Evolutionary conservation across 352 stramenopile genomes (phyloP).

Genomic region (Phytophthora tentaculata): DNA sequence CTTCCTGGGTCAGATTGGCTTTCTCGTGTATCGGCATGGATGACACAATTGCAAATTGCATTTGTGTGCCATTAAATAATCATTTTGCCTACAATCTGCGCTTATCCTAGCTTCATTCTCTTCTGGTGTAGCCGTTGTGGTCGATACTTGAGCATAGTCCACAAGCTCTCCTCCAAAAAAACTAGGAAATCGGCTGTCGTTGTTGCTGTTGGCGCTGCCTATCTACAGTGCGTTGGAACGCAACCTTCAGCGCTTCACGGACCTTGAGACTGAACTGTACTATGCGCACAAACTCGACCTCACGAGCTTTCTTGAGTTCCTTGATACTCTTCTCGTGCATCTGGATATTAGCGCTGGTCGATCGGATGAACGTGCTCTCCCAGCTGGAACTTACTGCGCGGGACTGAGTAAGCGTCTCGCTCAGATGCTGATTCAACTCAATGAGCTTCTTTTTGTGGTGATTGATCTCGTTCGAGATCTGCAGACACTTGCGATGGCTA

Average conservation of each 20-base stretch:
- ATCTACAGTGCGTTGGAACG: constrained; percentile 40
- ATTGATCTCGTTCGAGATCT: constrained; percentile 59
- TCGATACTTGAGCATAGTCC: background rate
- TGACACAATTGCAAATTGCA: constrained; percentile 40
- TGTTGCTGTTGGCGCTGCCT: constrained; percentile 38
- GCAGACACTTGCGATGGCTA: constrained; percentile 63
- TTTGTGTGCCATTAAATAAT: constrained; percentile 47
- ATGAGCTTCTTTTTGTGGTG: constrained; percentile 39
- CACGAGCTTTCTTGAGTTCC: constrained; percentile 53
- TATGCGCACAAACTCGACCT: constrained; percentile 74
- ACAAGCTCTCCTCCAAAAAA: no score
- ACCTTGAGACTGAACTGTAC: constrained; percentile 68
- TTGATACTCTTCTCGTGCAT: constrained; percentile 46
- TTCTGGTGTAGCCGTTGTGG: constrained; percentile 7
- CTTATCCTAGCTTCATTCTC: no score
- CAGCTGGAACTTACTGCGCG: constrained; percentile 33
- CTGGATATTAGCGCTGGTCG: constrained; percentile 55
- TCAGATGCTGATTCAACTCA: constrained; percentile 52
- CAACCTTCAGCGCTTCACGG: constrained; percentile 58
- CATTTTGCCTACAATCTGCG: constrained; percentile 24
- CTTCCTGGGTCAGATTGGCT: constrained; percentile 81
- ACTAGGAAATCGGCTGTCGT: no score
- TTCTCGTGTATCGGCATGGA: constrained; percentile 78
- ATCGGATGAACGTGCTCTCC: constrained; percentile 52
- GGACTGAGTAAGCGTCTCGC: constrained; percentile 41